phyloP scores from a whole-genome alignment of 306 rosid genomes.

The Sophora flavescens region DNA sequence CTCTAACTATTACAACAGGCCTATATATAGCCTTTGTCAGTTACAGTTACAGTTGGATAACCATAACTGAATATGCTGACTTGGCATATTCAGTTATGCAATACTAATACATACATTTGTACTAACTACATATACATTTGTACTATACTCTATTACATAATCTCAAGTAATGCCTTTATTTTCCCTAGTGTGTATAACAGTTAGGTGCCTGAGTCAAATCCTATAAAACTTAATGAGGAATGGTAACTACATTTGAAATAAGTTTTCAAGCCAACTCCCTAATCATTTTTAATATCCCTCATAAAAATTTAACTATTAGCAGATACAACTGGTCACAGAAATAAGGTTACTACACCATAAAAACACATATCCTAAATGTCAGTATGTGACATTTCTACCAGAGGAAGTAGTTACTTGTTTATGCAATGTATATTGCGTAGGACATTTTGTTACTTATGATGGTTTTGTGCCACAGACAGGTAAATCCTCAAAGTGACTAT shows the following conservation, averaged over 20 bases:
- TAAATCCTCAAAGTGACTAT: conserved; percentile 14
- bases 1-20: no score
- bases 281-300: conserved; percentile 18
- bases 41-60: no score
- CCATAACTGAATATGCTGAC: no score
- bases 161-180: not conserved
- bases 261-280: not conserved
- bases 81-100: no score
- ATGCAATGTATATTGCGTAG: not conserved
- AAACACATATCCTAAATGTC: no score
- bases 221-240: not conserved
- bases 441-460: not conserved
- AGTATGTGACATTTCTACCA: not conserved
- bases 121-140: no score
- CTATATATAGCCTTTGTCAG: no score
- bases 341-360: conserved; percentile 9
- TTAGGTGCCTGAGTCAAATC: conserved; percentile 2
- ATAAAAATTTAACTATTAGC: not conserved
- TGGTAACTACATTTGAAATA: not conserved
- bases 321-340: not conserved
- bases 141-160: no score
- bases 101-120: no score
- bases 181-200: conserved; percentile 15
- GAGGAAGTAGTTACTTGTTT: not conserved
- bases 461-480: conserved; percentile 2